Evolutionary conservation across 1,284 basidiomycete species (phyloP).

Genomic region (Coniophora puteana): DNA sequence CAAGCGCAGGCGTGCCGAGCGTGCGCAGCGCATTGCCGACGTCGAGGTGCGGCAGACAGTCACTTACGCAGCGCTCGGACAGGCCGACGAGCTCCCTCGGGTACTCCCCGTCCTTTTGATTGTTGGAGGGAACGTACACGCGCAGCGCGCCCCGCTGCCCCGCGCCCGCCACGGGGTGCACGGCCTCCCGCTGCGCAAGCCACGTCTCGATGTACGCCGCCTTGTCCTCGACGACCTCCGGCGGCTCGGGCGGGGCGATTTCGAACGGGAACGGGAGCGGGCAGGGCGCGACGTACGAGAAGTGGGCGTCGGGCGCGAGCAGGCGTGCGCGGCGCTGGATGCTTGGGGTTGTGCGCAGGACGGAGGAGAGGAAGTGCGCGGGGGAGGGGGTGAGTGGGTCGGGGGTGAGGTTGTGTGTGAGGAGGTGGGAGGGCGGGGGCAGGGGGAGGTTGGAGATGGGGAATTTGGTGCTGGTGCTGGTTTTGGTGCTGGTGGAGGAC

Average conservation of each 20-base stretch:
- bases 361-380: slow-evolving; percentile 44
- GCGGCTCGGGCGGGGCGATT: slow-evolving; percentile 52
- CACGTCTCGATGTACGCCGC: slow-evolving; percentile 67
- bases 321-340: slow-evolving; percentile 71
- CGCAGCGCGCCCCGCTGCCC: slow-evolving; percentile 29
- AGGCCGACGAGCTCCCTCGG: slow-evolving; percentile 66
- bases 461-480: slow-evolving; percentile 23
- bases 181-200: slow-evolving; percentile 62
- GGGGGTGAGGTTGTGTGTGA: slow-evolving; percentile 69
- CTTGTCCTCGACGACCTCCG: slow-evolving; percentile 48
- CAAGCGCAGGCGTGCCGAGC: slow-evolving; percentile 55
- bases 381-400: slow-evolving; percentile 58
- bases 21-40: slow-evolving; percentile 77
- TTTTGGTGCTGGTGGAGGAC: too few species aligned
- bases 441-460: slow-evolving; percentile 68
- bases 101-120: slow-evolving; percentile 54
- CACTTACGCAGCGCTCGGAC: slow-evolving; percentile 63
- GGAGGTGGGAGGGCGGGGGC: slow-evolving; percentile 50
- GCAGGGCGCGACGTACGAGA: slow-evolving; percentile 81
- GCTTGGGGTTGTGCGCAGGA: slow-evolving; percentile 55
- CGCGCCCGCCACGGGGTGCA: slow-evolving; percentile 26
- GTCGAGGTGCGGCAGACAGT: slow-evolving; percentile 83
- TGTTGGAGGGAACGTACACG: slow-evolving; percentile 49
- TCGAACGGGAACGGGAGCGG: slow-evolving; percentile 85
- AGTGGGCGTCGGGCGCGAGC: slow-evolving; percentile 62